Percentiles rank a stretch among this genome's conserved stretches.
Evolutionary conservation across 768 basidiomycete genomes (phyloP).

Genomic region (Collybia sp.): DNA sequence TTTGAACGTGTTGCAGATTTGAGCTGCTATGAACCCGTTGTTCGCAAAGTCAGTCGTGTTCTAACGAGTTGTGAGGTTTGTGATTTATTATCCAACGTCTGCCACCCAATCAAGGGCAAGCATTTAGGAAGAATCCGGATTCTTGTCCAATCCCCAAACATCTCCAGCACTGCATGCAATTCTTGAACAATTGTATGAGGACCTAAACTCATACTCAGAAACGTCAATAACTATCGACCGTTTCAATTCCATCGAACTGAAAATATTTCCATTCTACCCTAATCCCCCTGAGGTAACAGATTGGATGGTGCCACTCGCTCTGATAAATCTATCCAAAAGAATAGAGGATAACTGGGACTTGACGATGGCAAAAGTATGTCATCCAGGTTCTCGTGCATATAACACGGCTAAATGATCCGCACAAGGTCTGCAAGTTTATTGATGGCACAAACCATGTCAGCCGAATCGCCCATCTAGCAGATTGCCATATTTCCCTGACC

Average conservation of each 20-base stretch:
- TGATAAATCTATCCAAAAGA: slow-evolving; percentile 78
- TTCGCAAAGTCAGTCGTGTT: slow-evolving; percentile 91
- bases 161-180: slow-evolving; percentile 72
- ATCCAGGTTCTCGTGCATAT: neutral
- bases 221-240: slow-evolving; percentile 88
- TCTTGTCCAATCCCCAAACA: slow-evolving; percentile 72
- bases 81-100: slow-evolving; percentile 4
- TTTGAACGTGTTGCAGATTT: slow-evolving; percentile 89
- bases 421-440: slow-evolving; percentile 74
- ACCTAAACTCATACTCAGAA: slow-evolving; percentile 95
- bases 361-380: slow-evolving; percentile 75
- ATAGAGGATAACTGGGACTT: slow-evolving; percentile 95
- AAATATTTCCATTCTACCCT: slow-evolving; percentile 95
- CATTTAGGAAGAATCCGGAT: slow-evolving; percentile 78
- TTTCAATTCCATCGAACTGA: slow-evolving; percentile 93
- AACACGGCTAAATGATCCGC: neutral
- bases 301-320: slow-evolving; percentile 92
- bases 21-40: slow-evolving; percentile 93
- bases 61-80: slow-evolving; percentile 85
- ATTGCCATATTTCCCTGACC: slow-evolving; percentile 79
- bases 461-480: slow-evolving; percentile 86
- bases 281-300: slow-evolving; percentile 88
- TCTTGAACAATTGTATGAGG: slow-evolving; percentile 94
- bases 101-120: slow-evolving; percentile 1
- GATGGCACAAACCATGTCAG: slow-evolving; percentile 91